A percentile compares a stretch with the other conserved stretches of the same genome.
phyloP scores from a whole-genome alignment of 2,329 filamentous ascomycete species.

The Claviceps purpurea region DNA sequence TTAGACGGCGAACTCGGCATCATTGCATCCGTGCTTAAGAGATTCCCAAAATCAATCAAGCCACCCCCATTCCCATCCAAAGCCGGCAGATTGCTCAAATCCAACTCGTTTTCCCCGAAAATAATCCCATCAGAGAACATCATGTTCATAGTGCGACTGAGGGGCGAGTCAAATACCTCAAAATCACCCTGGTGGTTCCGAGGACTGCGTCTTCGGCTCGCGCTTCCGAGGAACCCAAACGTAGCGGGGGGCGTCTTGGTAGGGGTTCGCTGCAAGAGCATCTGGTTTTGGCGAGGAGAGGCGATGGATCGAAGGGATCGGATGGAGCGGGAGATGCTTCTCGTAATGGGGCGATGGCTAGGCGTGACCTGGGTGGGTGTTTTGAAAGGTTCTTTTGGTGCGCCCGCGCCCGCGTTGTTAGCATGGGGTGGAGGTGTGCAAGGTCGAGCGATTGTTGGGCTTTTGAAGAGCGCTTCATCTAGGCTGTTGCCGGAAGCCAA shows the following conservation, averaged over 20 bases:
- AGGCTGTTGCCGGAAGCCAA: conserved; percentile 41
- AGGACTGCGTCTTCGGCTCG: conserved; percentile 29
- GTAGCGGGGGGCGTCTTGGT: conserved; percentile 26
- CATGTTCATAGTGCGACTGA: conserved; percentile 49
- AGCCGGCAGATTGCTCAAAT: conserved; percentile 27
- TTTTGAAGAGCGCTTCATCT: conserved; percentile 51
- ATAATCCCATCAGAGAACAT: conserved; percentile 44
- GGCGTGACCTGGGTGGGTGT: conserved; percentile 51
- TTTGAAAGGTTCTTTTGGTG: conserved; percentile 37
- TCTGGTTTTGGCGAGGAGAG: conserved; percentile 29
- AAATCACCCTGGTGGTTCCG: conserved; percentile 25
- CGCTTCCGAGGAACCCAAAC: conserved; percentile 16
- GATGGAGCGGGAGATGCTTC: conserved; percentile 45
- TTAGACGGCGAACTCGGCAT: conserved; percentile 37
- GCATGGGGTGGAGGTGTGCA: conserved; percentile 39
- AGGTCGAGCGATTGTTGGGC: conserved; percentile 28
- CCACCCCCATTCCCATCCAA: conserved; percentile 22
- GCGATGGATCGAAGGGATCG: conserved; percentile 30
- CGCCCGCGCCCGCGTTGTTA: conserved; percentile 21
- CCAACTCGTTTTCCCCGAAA: conserved; percentile 31
- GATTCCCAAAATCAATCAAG: conserved; percentile 32
- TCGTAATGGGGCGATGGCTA: conserved; percentile 46
- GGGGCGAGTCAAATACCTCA: conserved; percentile 38
- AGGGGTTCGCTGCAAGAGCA: conserved; percentile 35
- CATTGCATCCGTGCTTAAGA: conserved; percentile 32